phyloP scores from a whole-genome alignment of 306 rosid species.

The Glycyrrhiza uralensis region DNA sequence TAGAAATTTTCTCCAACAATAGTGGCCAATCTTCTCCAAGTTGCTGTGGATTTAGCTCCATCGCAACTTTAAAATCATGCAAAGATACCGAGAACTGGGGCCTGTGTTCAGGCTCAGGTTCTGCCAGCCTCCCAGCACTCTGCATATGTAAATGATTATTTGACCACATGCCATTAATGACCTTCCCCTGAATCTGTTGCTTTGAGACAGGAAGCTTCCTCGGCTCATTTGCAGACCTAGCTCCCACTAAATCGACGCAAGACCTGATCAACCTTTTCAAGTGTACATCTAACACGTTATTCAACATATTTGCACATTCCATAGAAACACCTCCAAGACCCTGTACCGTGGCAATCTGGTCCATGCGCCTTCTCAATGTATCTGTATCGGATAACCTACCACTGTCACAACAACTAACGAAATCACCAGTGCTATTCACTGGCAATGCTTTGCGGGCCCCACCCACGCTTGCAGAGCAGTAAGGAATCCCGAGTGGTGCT shows the following conservation, averaged over 20 bases:
- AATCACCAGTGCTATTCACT: constrained; percentile 45
- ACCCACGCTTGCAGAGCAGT: constrained; percentile 72
- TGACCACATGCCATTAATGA: constrained; percentile 76
- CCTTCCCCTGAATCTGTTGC: constrained; percentile 75
- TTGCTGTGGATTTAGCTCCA: constrained; percentile 91
- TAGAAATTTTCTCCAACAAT: constrained; percentile 76
- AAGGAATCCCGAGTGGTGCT: constrained; percentile 94
- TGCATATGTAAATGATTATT: constrained; percentile 62
- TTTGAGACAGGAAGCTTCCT: constrained; percentile 46
- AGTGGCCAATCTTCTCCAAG: constrained; percentile 98
- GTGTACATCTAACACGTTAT: constrained; percentile 69
- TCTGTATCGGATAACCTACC: constrained; percentile 71
- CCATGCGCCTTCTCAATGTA: constrained; percentile 83
- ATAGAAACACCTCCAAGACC: constrained; percentile 77
- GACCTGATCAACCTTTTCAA: constrained; percentile 79
- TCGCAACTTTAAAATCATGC: constrained; percentile 90
- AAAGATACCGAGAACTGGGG: constrained; percentile 50
- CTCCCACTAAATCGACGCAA: constrained; percentile 74
- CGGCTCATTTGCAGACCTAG: constrained; percentile 50
- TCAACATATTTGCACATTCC: constrained; percentile 75
- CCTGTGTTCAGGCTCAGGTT: constrained; percentile 49
- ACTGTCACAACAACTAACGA: constrained; percentile 54
- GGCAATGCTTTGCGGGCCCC: constrained; percentile 77
- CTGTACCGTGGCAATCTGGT: constrained; percentile 77
- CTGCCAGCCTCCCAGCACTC: constrained; percentile 42